These are phyloP conservation scores for Glebionis coronaria DNA, from an alignment of 129 eudicot species.

Conservation along the genomic window DNA sequence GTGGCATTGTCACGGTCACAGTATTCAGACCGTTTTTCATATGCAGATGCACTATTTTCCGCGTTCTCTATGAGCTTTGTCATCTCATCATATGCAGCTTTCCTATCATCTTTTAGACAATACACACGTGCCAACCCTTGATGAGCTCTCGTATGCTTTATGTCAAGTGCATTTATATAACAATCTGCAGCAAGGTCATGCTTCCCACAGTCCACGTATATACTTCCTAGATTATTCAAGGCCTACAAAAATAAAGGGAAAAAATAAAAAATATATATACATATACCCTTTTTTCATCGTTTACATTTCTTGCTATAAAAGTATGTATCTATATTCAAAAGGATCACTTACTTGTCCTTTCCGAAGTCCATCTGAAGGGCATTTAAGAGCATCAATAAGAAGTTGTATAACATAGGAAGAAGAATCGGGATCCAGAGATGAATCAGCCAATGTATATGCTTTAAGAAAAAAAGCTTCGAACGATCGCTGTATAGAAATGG, in stretches of 20 bases:
- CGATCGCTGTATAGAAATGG: constrained; percentile 62
- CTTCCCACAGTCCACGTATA: constrained; percentile 79
- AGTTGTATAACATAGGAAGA: constrained; percentile 67
- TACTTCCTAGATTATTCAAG: constrained; percentile 81
- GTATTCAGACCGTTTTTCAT: constrained; percentile 83
- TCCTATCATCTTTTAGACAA: constrained; percentile 54
- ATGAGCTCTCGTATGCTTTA: constrained; percentile 93
- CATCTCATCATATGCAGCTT: constrained; percentile 87
- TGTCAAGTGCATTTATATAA: constrained; percentile 74
- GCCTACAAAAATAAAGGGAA: constrained; percentile 45
- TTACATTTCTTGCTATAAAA: neutral
- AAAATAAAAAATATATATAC: neutral
- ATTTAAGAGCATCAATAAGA: constrained; percentile 62
- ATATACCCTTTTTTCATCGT: constrained; percentile 1
- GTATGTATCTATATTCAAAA: neutral
- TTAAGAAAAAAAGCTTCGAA: constrained; percentile 78
- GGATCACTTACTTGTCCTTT: constrained; percentile 64
- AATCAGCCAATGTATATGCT: constrained; percentile 66
- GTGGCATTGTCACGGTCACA: constrained; percentile 77
- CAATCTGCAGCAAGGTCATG: constrained; percentile 82
- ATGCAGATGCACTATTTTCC: constrained; percentile 75
- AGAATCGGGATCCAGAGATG: constrained; percentile 56
- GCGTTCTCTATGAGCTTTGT: constrained; percentile 81
- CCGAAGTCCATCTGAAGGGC: constrained; percentile 86
- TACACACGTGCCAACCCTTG: constrained; percentile 88